These are phyloP conservation scores for Copromyces sp. DNA, from an alignment of 495 filamentous ascomycete genomes.

Conservation along the genomic window DNA sequence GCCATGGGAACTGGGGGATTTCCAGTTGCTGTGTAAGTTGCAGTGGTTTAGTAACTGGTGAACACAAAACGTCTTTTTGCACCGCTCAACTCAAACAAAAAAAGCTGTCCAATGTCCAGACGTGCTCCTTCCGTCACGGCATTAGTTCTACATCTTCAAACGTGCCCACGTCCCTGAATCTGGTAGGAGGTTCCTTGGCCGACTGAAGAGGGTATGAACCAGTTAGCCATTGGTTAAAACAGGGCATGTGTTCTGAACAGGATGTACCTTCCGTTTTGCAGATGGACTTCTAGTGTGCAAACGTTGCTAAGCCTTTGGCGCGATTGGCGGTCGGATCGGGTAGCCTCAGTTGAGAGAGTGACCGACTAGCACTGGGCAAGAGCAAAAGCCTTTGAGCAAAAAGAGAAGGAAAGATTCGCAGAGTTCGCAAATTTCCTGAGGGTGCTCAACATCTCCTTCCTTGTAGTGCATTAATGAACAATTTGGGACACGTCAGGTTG, in stretches of 20 bases:
- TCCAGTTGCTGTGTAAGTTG: neutral
- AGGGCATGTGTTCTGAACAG: neutral
- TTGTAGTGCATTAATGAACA: neutral
- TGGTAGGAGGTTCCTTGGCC: neutral
- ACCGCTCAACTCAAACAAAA: neutral
- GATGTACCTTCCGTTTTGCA: neutral
- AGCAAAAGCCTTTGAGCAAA: neutral
- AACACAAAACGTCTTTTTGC: too few species aligned
- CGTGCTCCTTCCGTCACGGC: neutral
- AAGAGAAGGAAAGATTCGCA: neutral
- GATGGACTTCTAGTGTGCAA: neutral
- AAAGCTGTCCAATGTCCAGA: neutral
- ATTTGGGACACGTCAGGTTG: neutral
- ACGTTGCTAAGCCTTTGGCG: neutral
- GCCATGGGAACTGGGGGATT: neutral
- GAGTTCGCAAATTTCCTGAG: neutral
- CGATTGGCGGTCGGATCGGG: neutral
- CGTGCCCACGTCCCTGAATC: neutral
- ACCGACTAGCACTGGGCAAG: neutral
- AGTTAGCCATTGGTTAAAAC: too few species aligned
- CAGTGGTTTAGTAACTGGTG: neutral
- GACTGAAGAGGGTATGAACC: too few species aligned
- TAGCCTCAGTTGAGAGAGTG: fast-evolving
- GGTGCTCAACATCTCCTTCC: neutral
- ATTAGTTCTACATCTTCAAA: neutral